phyloP scores from a whole-genome alignment of 2,329 filamentous ascomycete genomes.

The Diaporthe amygdali region DNA sequence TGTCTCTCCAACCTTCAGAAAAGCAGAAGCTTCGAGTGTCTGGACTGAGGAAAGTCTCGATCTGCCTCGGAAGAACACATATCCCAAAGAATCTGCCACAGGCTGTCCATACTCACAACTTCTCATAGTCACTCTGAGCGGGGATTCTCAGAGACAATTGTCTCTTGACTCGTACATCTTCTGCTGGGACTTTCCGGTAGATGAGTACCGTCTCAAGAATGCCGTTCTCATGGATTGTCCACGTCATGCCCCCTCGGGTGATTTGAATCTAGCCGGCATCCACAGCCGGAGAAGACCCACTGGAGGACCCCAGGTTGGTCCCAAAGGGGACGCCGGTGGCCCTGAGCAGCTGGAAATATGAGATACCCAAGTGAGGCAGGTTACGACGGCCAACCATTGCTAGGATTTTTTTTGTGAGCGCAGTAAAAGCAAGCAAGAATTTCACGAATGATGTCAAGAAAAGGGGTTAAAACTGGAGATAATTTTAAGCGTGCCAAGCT shows the following conservation, averaged over 20 bases:
- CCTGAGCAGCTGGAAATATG: constrained; percentile 5
- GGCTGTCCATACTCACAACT: too few species aligned
- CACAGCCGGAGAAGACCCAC: neutral
- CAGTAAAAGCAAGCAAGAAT: neutral
- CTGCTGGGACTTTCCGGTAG: neutral
- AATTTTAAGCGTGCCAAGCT: constrained; percentile 13
- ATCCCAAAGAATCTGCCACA: too few species aligned
- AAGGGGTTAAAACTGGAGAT: constrained; percentile 25
- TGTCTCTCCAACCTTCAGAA: neutral
- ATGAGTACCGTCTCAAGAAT: neutral
- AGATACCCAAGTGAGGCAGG: neutral
- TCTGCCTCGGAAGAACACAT: too few species aligned
- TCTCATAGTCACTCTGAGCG: neutral
- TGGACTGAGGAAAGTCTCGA: neutral
- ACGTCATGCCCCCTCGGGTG: neutral
- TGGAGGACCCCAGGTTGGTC: neutral
- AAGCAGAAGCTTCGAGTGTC: neutral
- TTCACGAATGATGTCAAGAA: constrained; percentile 17
- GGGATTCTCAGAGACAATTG: neutral
- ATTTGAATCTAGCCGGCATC: neutral
- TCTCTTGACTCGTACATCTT: neutral
- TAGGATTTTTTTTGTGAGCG: neutral
- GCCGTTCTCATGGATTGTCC: neutral
- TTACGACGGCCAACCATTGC: neutral
- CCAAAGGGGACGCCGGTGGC: constrained; percentile 5